Base-by-base conservation (phyloP, 352 stramenopile genomes). In the Globisporangium radiosum region DNA sequence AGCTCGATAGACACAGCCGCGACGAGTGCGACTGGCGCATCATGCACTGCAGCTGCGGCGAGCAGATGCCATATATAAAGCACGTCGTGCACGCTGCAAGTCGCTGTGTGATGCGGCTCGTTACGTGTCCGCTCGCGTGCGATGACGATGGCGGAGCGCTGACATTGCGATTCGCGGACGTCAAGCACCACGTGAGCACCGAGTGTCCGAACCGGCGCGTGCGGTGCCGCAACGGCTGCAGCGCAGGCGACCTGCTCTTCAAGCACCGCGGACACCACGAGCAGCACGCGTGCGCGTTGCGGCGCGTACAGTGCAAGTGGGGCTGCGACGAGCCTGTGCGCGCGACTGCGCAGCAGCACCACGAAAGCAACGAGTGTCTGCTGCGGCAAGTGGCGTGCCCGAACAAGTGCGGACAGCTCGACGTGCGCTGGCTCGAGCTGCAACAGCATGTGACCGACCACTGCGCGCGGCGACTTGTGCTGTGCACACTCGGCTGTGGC, bases 171-270 rank as follows among this genome's bases (percentile, higher is more conserved):
- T 68, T 74, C 7, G 59, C 59, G 17, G 75, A 87, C 25, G 47
- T 90, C 10, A 84, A 81, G 40, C 47, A 53, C 2, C 83, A 92
- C 47, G 54, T 73, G 44, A 71, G 66, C 2, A 72, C 55, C 47
- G 69, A 78, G 36, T 92, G 80, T 38, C 56, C 50, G 1, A 60
- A 72, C 33, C 80, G 80, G 7, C 61, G 66, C 13, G 81, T 90
- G 53, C 83, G 80, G 9, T 92, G 83, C 54, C 81, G 76, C 60
- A 88, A 89, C 53, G 80, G 83, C 47, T 92, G 83, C 52, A 57
- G 50, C 7, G 62, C 67, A 7, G 76, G 63, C 37, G 69, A 72
- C 45, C 38, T 90, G 42, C 51, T 78, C 14, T 59, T 64, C 36
- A 72, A 73, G 40, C 61, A 82, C 44, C 83, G 80, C 14, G 53